These are phyloP conservation scores for Globisporangium orthogonon DNA, from an alignment of 352 stramenopile species.

Conservation along the genomic window DNA sequence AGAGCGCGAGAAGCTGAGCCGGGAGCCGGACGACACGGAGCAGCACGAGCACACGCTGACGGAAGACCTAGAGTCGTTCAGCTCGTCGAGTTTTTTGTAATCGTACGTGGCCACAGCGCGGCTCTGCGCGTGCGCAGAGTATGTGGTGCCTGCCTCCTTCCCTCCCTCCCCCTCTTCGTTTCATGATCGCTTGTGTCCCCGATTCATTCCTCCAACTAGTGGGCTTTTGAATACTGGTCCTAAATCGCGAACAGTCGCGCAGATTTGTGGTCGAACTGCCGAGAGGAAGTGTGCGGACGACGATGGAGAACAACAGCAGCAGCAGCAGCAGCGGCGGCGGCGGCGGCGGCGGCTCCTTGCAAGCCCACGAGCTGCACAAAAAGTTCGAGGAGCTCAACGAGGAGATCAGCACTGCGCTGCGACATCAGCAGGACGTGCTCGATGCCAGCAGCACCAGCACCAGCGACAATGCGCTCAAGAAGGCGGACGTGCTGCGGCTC, in stretches of 20 bases:
- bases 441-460: conserved; percentile 11
- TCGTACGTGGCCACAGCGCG: background rate
- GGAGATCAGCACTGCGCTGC: conserved; percentile 46
- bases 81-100: conserved; percentile 57
- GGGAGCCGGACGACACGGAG: conserved; percentile 48
- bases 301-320: conserved; percentile 29
- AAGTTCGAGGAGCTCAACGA: conserved; percentile 75
- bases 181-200: no score
- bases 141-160: background rate
- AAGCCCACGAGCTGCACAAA: conserved; percentile 61
- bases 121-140: background rate
- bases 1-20: conserved; percentile 61
- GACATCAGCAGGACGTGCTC: conserved; percentile 37
- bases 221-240: no score
- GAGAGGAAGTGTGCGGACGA: background rate
- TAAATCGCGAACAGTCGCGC: background rate
- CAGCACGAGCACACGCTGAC: conserved; percentile 68
- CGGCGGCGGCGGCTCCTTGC: conserved; percentile 24
- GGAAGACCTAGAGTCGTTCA: conserved; percentile 83
- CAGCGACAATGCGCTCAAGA: conserved; percentile 10
- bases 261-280: background rate
- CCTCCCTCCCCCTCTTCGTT: background rate
- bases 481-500: conserved; percentile 42
- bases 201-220: no score
- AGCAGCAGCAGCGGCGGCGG: conserved; percentile 29